Evolutionary conservation across 192 early-diverging fungal species (phyloP), one percentile per base, ranked within the genome.

Genomic region (Fimicolochytrium jonesii): DNA sequence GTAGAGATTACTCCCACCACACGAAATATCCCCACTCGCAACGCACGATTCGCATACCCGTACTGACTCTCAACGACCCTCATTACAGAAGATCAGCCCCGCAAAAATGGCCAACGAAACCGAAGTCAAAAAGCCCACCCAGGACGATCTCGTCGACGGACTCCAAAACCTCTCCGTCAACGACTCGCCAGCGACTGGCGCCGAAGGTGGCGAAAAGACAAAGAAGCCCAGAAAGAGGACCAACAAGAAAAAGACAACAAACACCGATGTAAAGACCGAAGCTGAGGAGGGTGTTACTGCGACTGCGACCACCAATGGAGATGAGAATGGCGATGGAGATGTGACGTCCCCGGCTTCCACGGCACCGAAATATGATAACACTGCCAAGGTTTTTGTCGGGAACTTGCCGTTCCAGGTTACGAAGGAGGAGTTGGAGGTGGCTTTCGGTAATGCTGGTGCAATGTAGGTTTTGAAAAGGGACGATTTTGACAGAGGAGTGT

Each of bases 321-420:
- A n/a, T 4, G 66, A 56, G 25, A 49, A 18, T 26, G 59, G 64
- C 13, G 48, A 42, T 9, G 58, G 20, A 9, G 32, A 34, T 13
- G 55, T 45, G 20, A 53, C 22, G 35, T 39, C 58, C 30, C 32
- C 47, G 15, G 42, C 26, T 10, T 35, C 46, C 39, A 15, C 2
- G 23, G 65, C 57, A 33, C 56, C 65, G 22, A 45, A 41, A 29
- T 42, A 51, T 35, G 64, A 71, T 47, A 66, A 69, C 63, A 72
- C 60, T 26, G 56, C 77, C 78, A 93, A 95, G 84, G 91, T 93
- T 43, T 98, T 96, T 84, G 91, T 93, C 30, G 93, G 95, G 49
- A 98, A 98, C 83, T 79, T 98, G 56, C 74, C 93, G 25, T 96
- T 94, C 82, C 72, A 81, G 68, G 91, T 91, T 54, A 93, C 82